phyloP scores from a whole-genome alignment of 805 yeast genomes.

The Yueomyces sinensis region DNA sequence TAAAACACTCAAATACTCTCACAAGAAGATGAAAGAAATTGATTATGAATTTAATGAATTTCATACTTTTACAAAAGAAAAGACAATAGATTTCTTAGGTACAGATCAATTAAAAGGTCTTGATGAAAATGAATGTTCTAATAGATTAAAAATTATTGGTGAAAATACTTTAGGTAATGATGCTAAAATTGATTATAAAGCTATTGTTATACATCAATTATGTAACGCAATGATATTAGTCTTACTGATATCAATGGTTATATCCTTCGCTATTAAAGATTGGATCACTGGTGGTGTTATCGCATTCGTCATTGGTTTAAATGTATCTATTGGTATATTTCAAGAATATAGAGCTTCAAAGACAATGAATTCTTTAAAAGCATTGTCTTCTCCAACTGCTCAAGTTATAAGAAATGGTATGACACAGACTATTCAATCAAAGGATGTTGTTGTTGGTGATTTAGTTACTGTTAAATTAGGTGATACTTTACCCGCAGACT shows the following conservation, averaged over 20 bases:
- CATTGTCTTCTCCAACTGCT: constrained; percentile 88
- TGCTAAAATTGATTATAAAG: constrained; percentile 51
- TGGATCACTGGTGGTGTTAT: constrained; percentile 89
- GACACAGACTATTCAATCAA: constrained; percentile 63
- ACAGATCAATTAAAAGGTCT: constrained; percentile 55
- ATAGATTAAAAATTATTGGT: constrained; percentile 63
- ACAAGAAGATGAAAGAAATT: constrained; percentile 3
- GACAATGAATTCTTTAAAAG: constrained; percentile 83
- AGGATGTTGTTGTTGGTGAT: constrained; percentile 90
- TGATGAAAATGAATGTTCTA: constrained; percentile 48
- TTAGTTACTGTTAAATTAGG: constrained; percentile 81
- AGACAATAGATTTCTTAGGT: constrained; percentile 44
- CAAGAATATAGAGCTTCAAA: constrained; percentile 95
- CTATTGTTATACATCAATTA: constrained; percentile 70
- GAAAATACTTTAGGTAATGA: constrained; percentile 72
- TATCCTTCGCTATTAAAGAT: constrained; percentile 84
- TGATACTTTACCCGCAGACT: constrained; percentile 92
- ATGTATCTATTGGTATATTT: constrained; percentile 88
- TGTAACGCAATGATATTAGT: constrained; percentile 86
- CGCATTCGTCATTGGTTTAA: constrained; percentile 78
- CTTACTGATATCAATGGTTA: constrained; percentile 74
- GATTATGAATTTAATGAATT: constrained; percentile 24
- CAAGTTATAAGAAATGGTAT: constrained; percentile 71
- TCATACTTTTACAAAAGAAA: constrained; percentile 45
- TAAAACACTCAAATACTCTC: too few relatives aligned